Evolutionary conservation across 768 basidiomycete genomes (phyloP).

Genomic region (Termitomyces sp.): DNA sequence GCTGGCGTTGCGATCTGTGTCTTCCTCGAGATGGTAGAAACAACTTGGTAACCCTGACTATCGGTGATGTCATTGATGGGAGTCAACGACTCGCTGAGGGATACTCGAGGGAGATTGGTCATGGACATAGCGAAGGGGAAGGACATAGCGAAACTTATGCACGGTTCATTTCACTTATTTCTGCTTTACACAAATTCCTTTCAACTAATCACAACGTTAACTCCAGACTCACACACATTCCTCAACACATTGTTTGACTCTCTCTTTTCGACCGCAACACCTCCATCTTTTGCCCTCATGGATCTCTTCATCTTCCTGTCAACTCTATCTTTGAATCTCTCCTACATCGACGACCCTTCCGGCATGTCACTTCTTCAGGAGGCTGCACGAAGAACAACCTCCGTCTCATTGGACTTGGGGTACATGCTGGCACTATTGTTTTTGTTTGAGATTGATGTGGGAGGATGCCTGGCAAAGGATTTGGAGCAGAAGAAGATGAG

Average conservation of each 20-base stretch:
- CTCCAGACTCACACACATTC: conserved; percentile 56
- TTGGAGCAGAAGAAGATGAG: conserved; percentile 72
- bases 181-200: no score
- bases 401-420: conserved; percentile 76
- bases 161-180: no score
- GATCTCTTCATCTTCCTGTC: conserved; percentile 69
- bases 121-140: no score
- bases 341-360: conserved; percentile 73
- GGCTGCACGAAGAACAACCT: conserved; percentile 79
- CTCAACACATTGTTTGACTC: conserved; percentile 74
- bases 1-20: no score
- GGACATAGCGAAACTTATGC: no score
- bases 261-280: conserved; percentile 44
- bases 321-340: conserved; percentile 68
- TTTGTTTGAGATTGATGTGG: conserved; percentile 81
- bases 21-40: no score
- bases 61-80: no score
- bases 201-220: no score
- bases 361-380: conserved; percentile 85
- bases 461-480: conserved; percentile 54
- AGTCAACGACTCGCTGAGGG: no score
- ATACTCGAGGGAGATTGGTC: no score
- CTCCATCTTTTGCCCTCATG: conserved; percentile 43
- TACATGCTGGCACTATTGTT: conserved; percentile 85
- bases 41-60: no score